Evolutionary conservation across 306 rosid species (phyloP).

Genomic region (Rosa persica): DNA sequence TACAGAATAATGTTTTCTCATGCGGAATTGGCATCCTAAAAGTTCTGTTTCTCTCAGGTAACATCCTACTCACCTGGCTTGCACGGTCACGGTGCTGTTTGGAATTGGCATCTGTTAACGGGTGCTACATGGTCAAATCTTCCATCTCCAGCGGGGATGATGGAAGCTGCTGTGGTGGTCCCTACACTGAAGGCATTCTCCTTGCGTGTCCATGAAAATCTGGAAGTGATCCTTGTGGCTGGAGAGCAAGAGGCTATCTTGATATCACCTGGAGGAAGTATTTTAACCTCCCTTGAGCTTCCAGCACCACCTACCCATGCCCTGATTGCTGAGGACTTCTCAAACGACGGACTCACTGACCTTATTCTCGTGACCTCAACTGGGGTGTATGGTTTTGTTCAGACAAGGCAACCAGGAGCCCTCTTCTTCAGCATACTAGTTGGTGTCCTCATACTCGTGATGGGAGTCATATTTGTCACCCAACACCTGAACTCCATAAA

Average conservation of each 20-base stretch:
- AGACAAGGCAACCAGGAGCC: slow-evolving; percentile 97
- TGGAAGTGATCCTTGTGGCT: slow-evolving; percentile 85
- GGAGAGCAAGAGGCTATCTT: slow-evolving; percentile 95
- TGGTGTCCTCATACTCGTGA: slow-evolving; percentile 85
- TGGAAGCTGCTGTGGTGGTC: slow-evolving; percentile 73
- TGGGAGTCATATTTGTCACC: slow-evolving; percentile 86
- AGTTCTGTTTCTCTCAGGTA: slow-evolving; percentile 47
- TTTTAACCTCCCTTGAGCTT: slow-evolving; percentile 67
- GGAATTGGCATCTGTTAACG: slow-evolving; percentile 95
- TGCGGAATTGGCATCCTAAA: slow-evolving; percentile 12
- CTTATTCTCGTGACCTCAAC: slow-evolving; percentile 78
- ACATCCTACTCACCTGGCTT: slow-evolving; percentile 93
- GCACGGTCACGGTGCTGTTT: slow-evolving; percentile 84
- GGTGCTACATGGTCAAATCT: slow-evolving; percentile 94
- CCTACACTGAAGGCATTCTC: slow-evolving; percentile 85
- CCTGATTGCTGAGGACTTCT: slow-evolving; percentile 79
- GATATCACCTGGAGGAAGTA: slow-evolving; percentile 84
- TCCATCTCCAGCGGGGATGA: slow-evolving; percentile 94
- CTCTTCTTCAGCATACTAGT: slow-evolving; percentile 94
- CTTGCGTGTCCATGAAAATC: slow-evolving; percentile 58
- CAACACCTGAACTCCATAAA: slow-evolving; percentile 85
- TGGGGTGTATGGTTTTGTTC: slow-evolving; percentile 90
- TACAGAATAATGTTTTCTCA: slow-evolving; percentile 5
- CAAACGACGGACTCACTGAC: slow-evolving; percentile 92
- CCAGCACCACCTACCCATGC: slow-evolving; percentile 87